Base-by-base conservation (phyloP, 352 stramenopile genomes). In the Phytophthora hibernalis region DNA sequence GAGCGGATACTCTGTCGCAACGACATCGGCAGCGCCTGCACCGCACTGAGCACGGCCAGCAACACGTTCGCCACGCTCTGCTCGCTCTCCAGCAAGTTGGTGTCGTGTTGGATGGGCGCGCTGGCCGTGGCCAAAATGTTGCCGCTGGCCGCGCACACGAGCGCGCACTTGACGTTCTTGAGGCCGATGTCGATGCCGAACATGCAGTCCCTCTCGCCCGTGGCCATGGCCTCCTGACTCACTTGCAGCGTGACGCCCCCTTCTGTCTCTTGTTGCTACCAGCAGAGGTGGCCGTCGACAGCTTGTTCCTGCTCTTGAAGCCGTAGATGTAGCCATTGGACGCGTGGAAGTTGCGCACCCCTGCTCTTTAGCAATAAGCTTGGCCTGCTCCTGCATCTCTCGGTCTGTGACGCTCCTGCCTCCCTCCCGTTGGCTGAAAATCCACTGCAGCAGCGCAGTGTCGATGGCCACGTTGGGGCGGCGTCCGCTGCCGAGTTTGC, bases 111-210 rank as follows among this genome's bases (percentile, higher is more conserved):
- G 28, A 85, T 83, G 7, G 54, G 37, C 5, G 65, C 58, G 31
- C 67, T 78, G 21, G 61, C 71, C 21, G 70, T 79, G 13, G 67
- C 72, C 18, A 86, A 24, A 16, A 83, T 61, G 37, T 61, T 69
- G 24, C 56, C 73, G 1, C 58, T 67, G 7, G 33, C 7, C 13
- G 31, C 42, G 42, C 72, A 70, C 54, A 89, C 73, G 15, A 91
- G 48, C 21, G 71, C 82, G 49, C 79, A 88, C 65, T 90, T 91
- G 57, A 92, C 69, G 20, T 79, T 82, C 40, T 80, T 91, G 20
- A 85, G 84, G 50, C 85, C 83, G 13, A 92, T 68, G 30, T 93
- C 85, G n/a, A 92, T 54, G 6, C 85, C 85, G 18, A 90, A 77
- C 24, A 78, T 55, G 20, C 58, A 77, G 48, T 68, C 42, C 43